Conservation (phyloP, 169 alveolate species). For the Plasmodium vivax region DNA sequence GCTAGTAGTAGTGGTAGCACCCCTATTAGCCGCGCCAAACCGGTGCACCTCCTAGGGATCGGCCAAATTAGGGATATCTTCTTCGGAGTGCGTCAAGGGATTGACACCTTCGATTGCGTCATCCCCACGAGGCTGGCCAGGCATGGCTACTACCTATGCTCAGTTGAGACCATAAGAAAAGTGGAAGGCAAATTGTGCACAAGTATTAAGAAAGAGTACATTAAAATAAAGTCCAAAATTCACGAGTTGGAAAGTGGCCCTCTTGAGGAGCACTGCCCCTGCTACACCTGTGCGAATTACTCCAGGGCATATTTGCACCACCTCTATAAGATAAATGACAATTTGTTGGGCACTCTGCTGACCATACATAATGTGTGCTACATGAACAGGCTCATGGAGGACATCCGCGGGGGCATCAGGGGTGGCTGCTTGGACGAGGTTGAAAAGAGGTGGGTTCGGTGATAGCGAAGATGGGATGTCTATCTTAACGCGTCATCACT, state of each 20-base stretch:
- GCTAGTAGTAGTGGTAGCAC: conserved; percentile 28
- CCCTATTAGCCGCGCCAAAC: conserved; percentile 82
- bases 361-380: conserved; percentile 93
- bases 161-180: conserved; percentile 86
- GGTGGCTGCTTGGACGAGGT: conserved; percentile 6
- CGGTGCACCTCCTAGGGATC: conserved; percentile 98
- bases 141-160: conserved; percentile 88
- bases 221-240: conserved; percentile 31
- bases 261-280: conserved; percentile 92
- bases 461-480: background rate
- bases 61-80: conserved; percentile 98
- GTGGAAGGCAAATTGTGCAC: conserved; percentile 14
- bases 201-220: conserved; percentile 19
- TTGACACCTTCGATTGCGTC: conserved; percentile 99
- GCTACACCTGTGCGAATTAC: conserved; percentile 94
- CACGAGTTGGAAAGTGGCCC: conserved; percentile 85
- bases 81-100: conserved; percentile 97
- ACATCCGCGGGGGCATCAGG: conserved; percentile 2
- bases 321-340: conserved; percentile 81
- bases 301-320: conserved; percentile 80
- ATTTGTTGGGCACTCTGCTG: conserved; percentile 90
- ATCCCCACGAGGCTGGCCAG: conserved; percentile 99
- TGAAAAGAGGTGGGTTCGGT: conserved; percentile 9
- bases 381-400: conserved; percentile 88
- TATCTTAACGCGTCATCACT: background rate